Base-by-base conservation (phyloP, 2,329 filamentous ascomycete species). In the Aureobasidium lini region DNA sequence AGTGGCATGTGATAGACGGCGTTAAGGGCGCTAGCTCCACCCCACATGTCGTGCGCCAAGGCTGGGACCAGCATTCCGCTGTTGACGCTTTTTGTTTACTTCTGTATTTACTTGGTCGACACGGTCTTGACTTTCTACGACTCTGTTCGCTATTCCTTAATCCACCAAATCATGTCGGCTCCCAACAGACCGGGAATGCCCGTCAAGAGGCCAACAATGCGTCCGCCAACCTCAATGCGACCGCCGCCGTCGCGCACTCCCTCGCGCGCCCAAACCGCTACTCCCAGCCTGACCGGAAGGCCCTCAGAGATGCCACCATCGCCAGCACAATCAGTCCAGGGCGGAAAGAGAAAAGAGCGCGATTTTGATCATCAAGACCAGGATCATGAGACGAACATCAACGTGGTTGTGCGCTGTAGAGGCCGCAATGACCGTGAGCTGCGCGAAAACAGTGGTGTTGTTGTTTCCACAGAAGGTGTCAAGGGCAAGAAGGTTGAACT, bases 391-490 rank as follows among this genome's bases (percentile, higher is more conserved):
- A 97, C 93, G 7, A 99, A 96, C 71, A 99, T 99, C 75, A 94
- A 95, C 71, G 94, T 99, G 48, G 92, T 97, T 36, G 95, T 99
- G 60, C 84, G 94, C 64, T 99, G 93, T 76, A 84, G 94, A 66
- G 94, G 93, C 5, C 87, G 94, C 64, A 97, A 89, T 71, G 89
- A 96, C 66, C 86, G 93, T 65, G 94, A 99, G 76, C 86, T 96
- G 57, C 83, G 86, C 66, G 94, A 99, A 73, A 99, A 96, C 74
- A 96, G 91, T 71, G 89, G 90, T 40, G 91, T 97, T 1, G 92
- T 97, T 1, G 85, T 99, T 9, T 85, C 82, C 28, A 93, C 92
- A 3, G 89, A 94, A 66, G 91, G 90, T n/a, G 85, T 90, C 62
- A 93, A 89, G 74, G 91, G 92, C 46, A 90, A 88, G 68, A 83